Base-by-base conservation (phyloP, 225 moss, liverwort and hornwort species). In the Polytrichum commune region DNA sequence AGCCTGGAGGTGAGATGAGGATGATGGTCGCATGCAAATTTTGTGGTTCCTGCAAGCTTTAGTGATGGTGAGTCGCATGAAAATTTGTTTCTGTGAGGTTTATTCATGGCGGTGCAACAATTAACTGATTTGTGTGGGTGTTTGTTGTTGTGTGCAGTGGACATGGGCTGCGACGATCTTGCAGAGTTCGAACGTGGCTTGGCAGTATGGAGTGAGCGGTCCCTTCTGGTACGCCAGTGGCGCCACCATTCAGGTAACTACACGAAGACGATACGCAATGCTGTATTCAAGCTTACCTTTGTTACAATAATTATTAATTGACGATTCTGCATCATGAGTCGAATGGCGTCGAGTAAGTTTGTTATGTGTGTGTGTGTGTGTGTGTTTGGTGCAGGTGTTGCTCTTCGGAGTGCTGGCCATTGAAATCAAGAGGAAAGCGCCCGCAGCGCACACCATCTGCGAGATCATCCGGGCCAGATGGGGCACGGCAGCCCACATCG, bases 111-210 rank as follows among this genome's bases (percentile, higher is more conserved):
- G 23, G 46, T 53, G 46, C 18, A 0, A 8, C 24, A 46, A 0
- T 3, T 46, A 46, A 3, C 13, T 46, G 13, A 46, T 46, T 46
- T 46, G 13, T 46, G 13, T 46, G 46, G 13, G 46, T 46, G 46
- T 46, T 38, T n/a, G 53, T 26, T 56, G 22, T 54, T 16, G 46
- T 64, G 68, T 72, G 81, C 93, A 96, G 96, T 96, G 96, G 96
- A 96, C 96, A 66, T 96, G 96, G 96, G 96, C 96, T n/a, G 96
- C 96, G 32, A 96, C 96, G 32, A 96, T 96, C 7, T 61, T 96
- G 60, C 96, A 96, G 76, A 93, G 93, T 70, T 96, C 96, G 55
- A 92, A 96, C 66, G 96, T 96, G 2, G 96, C 96, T 0, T 96
- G 96, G 96, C 73, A 96, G 61, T 96, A 96, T 19, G 96, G 96